A percentile compares a stretch with the other conserved stretches of the same genome.
phyloP scores from a whole-genome alignment of 140 eudicot species.

The Ambrosia hybrid region DNA sequence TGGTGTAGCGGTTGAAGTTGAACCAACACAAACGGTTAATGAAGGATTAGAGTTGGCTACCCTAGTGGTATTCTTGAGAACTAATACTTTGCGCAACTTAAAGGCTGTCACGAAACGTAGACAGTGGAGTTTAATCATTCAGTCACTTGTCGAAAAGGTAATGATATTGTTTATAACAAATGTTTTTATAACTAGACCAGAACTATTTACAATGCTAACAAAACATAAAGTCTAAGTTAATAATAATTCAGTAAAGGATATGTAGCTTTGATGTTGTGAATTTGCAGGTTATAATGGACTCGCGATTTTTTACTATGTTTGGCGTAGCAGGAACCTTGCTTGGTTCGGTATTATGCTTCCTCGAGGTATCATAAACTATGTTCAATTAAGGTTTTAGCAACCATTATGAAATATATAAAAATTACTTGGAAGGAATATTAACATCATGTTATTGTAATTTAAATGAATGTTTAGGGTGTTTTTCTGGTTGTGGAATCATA shows the following conservation, averaged over 20 bases:
- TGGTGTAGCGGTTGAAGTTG: constrained; percentile 12
- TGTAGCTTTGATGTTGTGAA: background rate
- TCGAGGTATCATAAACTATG: constrained; percentile 48
- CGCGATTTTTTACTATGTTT: constrained; percentile 68
- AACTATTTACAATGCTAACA: no score
- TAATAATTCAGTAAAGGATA: no score
- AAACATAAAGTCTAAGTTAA: no score
- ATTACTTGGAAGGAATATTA: background rate
- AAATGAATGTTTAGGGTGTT: constrained; percentile 53
- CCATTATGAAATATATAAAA: no score
- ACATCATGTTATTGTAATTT: background rate
- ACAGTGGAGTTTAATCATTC: constrained; percentile 46
- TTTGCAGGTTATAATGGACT: constrained; percentile 58
- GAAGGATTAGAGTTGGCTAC: constrained; percentile 33
- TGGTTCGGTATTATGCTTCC: constrained; percentile 74
- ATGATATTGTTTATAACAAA: background rate
- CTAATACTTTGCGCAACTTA: constrained; percentile 9
- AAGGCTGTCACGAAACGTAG: constrained; percentile 30
- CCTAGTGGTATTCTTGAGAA: constrained; percentile 24
- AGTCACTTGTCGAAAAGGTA: constrained; percentile 64
- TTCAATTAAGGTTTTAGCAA: background rate
- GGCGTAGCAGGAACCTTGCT: constrained; percentile 79
- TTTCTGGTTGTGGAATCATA: constrained; percentile 57
- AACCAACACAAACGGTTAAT: constrained; percentile 28
- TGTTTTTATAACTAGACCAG: no score